Percentiles rank a stretch among this genome's conserved stretches.
Evolutionary conservation across 2,329 filamentous ascomycete species (phyloP).

Genomic region (Diaporthe ampelina): DNA sequence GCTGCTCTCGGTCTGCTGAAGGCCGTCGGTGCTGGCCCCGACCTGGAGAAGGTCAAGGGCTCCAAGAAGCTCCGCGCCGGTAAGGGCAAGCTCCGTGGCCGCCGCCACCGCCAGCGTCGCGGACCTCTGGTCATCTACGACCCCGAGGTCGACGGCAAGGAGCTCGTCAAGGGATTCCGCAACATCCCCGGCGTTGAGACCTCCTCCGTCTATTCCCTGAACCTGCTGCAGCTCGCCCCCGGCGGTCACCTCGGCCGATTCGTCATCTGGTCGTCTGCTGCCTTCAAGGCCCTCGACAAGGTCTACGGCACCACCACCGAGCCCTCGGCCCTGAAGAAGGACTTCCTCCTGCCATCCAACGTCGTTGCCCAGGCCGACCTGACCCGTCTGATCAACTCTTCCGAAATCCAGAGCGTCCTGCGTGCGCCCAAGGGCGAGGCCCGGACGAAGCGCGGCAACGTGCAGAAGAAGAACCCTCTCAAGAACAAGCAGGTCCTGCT

Average conservation of each 20-base stretch:
- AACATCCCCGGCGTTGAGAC: constrained; percentile 99
- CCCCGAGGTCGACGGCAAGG: constrained; percentile 94
- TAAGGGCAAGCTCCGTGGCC: constrained; percentile 98
- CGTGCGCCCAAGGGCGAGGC: constrained; percentile 91
- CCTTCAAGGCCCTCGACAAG: constrained; percentile 95
- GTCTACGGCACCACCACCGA: constrained; percentile 96
- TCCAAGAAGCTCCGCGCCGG: constrained; percentile 98
- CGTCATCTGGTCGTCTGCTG: constrained; percentile 98
- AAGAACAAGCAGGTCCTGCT: constrained; percentile 99
- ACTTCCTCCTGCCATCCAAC: constrained; percentile 96
- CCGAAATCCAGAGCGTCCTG: constrained; percentile 97
- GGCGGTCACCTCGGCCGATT: constrained; percentile 99
- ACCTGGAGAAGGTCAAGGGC: constrained; percentile 95
- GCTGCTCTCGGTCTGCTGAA: constrained; percentile 89
- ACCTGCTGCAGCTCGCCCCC: constrained; percentile 98
- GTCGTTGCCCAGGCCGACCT: constrained; percentile 95
- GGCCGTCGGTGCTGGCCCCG: constrained; percentile 89
- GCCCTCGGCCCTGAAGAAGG: constrained; percentile 95
- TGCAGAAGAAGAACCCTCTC: constrained; percentile 99
- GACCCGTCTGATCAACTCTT: constrained; percentile 98
- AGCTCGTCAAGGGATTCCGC: constrained; percentile 94
- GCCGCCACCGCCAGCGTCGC: constrained; percentile 96
- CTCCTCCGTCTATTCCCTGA: constrained; percentile 90
- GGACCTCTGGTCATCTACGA: constrained; percentile 98
- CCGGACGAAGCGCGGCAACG: constrained; percentile 87